These are phyloP conservation scores for Crithidia mellificae DNA, from an alignment of 208 protist genomes.

Conservation along the genomic window DNA sequence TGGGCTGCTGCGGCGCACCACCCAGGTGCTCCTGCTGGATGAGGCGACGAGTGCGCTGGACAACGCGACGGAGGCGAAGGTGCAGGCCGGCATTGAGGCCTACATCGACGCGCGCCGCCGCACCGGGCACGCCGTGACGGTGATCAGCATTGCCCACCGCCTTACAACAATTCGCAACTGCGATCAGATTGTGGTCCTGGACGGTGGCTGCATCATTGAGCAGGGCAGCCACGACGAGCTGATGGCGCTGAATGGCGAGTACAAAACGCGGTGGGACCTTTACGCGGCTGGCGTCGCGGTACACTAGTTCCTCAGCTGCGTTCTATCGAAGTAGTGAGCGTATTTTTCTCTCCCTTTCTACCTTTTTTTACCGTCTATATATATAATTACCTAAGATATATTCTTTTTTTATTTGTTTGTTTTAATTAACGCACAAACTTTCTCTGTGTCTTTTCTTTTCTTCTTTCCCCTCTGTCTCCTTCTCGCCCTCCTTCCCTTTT, in stretches of 20 bases:
- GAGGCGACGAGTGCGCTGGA: constrained; percentile 88
- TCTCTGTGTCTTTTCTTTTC: not conserved
- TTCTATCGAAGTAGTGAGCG: not conserved
- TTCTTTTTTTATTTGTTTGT: too few relatives aligned
- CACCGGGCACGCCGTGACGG: constrained; percentile 45
- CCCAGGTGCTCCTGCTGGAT: constrained; percentile 70
- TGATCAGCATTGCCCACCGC: constrained; percentile 84
- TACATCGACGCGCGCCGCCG: constrained; percentile 24
- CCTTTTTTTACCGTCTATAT: too few relatives aligned
- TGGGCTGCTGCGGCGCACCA: constrained; percentile 62
- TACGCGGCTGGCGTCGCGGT: constrained; percentile 35
- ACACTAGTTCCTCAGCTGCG: not conserved
- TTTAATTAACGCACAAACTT: not conserved
- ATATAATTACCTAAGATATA: too few relatives aligned
- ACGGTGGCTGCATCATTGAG: constrained; percentile 73
- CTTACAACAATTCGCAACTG: constrained; percentile 79
- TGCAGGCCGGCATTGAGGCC: constrained; percentile 67
- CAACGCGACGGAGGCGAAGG: constrained; percentile 73
- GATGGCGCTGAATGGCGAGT: constrained; percentile 72
- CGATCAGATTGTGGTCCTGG: constrained; percentile 74
- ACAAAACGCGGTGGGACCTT: constrained; percentile 65
- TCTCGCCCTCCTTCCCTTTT: not conserved
- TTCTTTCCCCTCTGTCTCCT: not conserved
- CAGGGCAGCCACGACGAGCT: constrained; percentile 77
- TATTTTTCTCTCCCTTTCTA: too few relatives aligned